Evolutionary conservation across 2,329 filamentous ascomycete species (phyloP).

Genomic region (Calonectria multiphialidica): DNA sequence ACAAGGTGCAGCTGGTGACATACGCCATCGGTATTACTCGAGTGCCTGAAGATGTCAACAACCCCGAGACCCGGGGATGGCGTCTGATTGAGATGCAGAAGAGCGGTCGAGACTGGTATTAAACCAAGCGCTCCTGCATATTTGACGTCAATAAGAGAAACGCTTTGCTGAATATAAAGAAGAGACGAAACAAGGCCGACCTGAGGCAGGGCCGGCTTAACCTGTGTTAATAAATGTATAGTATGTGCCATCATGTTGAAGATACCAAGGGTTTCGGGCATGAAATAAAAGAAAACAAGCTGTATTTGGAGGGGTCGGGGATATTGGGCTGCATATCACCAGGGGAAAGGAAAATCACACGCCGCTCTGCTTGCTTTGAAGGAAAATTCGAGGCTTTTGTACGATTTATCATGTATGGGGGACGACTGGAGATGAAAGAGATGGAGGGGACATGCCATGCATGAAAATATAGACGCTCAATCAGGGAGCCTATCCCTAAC

Average conservation of each 20-base stretch:
- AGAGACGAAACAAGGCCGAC: slow-evolving; percentile 30
- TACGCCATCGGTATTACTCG: slow-evolving; percentile 97
- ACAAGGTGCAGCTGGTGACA: slow-evolving; percentile 97
- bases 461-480: slow-evolving; percentile 18
- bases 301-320: slow-evolving; percentile 35
- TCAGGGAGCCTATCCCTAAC: slow-evolving; percentile 31
- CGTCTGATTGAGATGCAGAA: slow-evolving; percentile 98
- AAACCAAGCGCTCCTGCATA: slow-evolving; percentile 41
- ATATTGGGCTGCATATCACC: slow-evolving; percentile 41
- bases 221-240: slow-evolving; percentile 50
- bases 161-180: slow-evolving; percentile 39
- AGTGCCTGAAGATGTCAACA: slow-evolving; percentile 94
- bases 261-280: slow-evolving; percentile 39
- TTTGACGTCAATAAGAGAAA: slow-evolving; percentile 37
- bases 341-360: slow-evolving; percentile 37
- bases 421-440: slow-evolving; percentile 36
- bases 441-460: slow-evolving; percentile 21
- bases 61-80: slow-evolving; percentile 97
- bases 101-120: slow-evolving; percentile 89
- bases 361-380: slow-evolving; percentile 48
- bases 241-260: slow-evolving; percentile 46
- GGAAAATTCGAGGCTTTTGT: slow-evolving; percentile 43
- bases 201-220: slow-evolving; percentile 27
- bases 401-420: slow-evolving; percentile 41
- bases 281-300: slow-evolving; percentile 34